Evolutionary conservation across 2,329 filamentous ascomycete species (phyloP).

Genomic region (Aspergillus ruber): DNA sequence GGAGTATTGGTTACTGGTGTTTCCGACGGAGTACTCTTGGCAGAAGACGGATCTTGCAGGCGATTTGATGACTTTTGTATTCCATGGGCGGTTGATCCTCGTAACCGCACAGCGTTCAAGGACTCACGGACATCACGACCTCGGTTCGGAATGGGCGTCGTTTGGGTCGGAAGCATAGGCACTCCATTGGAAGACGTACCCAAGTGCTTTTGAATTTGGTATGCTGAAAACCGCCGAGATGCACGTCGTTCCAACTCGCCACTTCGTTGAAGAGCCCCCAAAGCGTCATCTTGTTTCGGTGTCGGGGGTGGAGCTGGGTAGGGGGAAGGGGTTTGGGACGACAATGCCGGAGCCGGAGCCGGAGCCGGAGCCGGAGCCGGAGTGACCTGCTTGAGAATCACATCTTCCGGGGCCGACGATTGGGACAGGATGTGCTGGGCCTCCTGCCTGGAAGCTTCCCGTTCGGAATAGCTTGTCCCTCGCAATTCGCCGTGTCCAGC

Average conservation of each 20-base stretch:
- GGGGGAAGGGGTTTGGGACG: constrained; percentile 46
- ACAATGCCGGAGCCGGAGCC: too few relatives aligned
- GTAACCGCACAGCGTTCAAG: constrained; percentile 62
- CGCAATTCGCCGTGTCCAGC: constrained; percentile 24
- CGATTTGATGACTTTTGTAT: constrained; percentile 48
- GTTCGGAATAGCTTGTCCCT: constrained; percentile 28
- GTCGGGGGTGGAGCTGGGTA: constrained; percentile 73
- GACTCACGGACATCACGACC: constrained; percentile 72
- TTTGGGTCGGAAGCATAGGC: constrained; percentile 64
- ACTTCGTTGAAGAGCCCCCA: constrained; percentile 83
- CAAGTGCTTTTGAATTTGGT: constrained; percentile 92
- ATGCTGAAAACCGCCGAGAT: constrained; percentile 88
- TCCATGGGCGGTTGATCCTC: constrained; percentile 50
- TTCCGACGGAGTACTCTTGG: constrained; percentile 42
- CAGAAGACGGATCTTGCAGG: constrained; percentile 55
- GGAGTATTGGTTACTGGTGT: constrained; percentile 47
- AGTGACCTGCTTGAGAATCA: constrained; percentile 23
- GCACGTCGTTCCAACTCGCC: constrained; percentile 88
- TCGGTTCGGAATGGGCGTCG: constrained; percentile 61
- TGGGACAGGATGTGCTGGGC: constrained; percentile 40
- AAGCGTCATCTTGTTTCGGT: constrained; percentile 78
- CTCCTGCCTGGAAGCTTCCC: constrained; percentile 35
- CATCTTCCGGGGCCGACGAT: constrained; percentile 63
- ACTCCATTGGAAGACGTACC: constrained; percentile 75
- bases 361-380: too few relatives aligned